Evolutionary conservation across 2,329 filamentous ascomycete species (phyloP).

Genomic region (Trichophyton equinum): DNA sequence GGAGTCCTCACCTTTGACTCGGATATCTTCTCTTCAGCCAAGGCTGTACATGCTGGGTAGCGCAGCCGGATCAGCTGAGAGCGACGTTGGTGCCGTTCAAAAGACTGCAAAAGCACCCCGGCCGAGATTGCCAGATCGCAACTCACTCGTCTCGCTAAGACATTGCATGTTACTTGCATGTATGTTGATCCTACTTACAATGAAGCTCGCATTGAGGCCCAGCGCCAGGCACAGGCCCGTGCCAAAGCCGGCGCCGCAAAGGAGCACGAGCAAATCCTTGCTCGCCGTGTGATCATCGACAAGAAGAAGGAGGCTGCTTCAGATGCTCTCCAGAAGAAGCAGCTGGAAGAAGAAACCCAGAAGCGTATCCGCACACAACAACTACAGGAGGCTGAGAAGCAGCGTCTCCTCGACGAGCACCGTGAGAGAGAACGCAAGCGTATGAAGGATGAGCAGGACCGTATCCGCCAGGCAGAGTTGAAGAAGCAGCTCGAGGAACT

Average conservation of each 20-base stretch:
- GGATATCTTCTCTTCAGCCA: conserved; percentile 94
- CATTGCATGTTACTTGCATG: conserved; percentile 84
- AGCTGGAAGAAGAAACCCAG: conserved; percentile 82
- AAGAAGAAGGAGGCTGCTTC: conserved; percentile 96
- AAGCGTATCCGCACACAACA: conserved; percentile 80
- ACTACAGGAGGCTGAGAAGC: conserved; percentile 76
- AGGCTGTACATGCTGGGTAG: conserved; percentile 81
- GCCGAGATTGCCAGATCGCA: conserved; percentile 96
- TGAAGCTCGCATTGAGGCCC: conserved; percentile 64
- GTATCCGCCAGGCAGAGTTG: conserved; percentile 82
- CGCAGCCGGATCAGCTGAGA: conserved; percentile 73
- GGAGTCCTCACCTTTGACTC: conserved; percentile 95
- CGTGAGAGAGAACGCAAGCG: conserved; percentile 79
- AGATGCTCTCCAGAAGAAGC: conserved; percentile 72
- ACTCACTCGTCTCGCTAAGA: conserved; percentile 79
- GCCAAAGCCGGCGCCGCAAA: conserved; percentile 80
- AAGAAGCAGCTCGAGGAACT: conserved; percentile 87
- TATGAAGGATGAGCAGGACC: conserved; percentile 73
- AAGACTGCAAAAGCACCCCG: conserved; percentile 87
- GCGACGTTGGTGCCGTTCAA: conserved; percentile 73
- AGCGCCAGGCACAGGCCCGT: conserved; percentile 65
- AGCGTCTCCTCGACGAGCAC: conserved; percentile 82
- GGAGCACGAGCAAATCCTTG: conserved; percentile 75
- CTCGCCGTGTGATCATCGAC: conserved; percentile 80
- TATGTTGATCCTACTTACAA: conserved; percentile 89